Evolutionary conservation across 1,284 basidiomycete genomes (phyloP), one percentile per base, ranked within the genome.

Genomic region (Microbotryum silenes-acaulis): DNA sequence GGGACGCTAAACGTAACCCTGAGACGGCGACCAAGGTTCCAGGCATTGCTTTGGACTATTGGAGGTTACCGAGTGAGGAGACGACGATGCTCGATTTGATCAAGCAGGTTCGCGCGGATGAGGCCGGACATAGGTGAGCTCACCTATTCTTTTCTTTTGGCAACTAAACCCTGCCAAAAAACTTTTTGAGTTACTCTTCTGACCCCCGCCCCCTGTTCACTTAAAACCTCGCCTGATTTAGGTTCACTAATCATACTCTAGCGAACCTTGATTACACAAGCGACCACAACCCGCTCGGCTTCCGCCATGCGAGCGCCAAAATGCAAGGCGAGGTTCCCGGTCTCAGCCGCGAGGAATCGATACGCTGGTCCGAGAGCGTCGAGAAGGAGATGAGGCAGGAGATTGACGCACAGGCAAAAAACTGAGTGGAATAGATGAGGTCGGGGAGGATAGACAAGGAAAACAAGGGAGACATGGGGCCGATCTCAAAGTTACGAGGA

Each of bases 211-310:
- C 5, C 2, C 8, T 8, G n/a, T 61, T 60, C 23, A 48, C 51
- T 31, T 31, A 1, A 8, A 31, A 27, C 27, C 27, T 27, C 27
- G 4, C 27, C 2, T 31, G 31, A 31, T 31, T 1, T 18, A 61
- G 62, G 23, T 67, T 69, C 29, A 56, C 57, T n/a, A 75, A 96
- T 76, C 91, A 96, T 77, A 89, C 87, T 62, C 79, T 96, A 25
- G 91, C 91, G 12, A 91, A 91, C 75, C 79, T 97, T 54, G 79
- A 90, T 67, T 79, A 81, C 33, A 75, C 80, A 50, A 83, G 81
- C 48, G 92, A 96, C 74, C 83, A 91, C 66, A 96, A 93, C 73
- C 92, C 92, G 0, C 94, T 96, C 72, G 90, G 90, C 7, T 77
- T 94, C 45, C 82, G 85, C n/a, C 91, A 96, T 73, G 89, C 91